These are phyloP conservation scores for Metschnikowia reukaufii DNA, from an alignment of 805 yeast genomes.

Conservation along the genomic window DNA sequence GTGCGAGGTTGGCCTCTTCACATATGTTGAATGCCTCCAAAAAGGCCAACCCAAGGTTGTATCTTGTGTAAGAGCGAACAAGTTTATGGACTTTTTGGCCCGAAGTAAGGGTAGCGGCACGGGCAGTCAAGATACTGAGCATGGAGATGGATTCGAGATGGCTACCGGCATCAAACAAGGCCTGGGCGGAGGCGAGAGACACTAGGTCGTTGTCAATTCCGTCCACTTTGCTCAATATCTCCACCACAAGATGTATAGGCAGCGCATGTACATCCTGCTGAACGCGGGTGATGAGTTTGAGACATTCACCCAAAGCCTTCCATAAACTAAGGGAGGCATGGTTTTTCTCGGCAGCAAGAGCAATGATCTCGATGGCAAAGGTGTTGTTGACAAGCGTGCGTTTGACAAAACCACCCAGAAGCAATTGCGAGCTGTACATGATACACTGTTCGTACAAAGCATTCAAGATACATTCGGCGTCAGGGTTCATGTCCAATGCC, in stretches of 20 bases:
- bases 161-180: slow-evolving; percentile 15
- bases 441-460: slow-evolving; percentile 59
- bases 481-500: slow-evolving; percentile 44
- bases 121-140: slow-evolving; percentile 47
- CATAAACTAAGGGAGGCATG: slow-evolving; percentile 55
- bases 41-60: slow-evolving; percentile 71
- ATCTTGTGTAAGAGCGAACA: slow-evolving; percentile 54
- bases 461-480: slow-evolving; percentile 48
- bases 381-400: slow-evolving; percentile 55
- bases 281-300: slow-evolving; percentile 52
- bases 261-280: slow-evolving; percentile 52
- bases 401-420: slow-evolving; percentile 63
- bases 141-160: slow-evolving; percentile 34
- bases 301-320: slow-evolving; percentile 61
- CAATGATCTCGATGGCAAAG: slow-evolving; percentile 46
- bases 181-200: slow-evolving; percentile 18
- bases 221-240: slow-evolving; percentile 22
- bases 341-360: slow-evolving; percentile 37
- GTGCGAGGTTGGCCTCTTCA: slow-evolving; percentile 12
- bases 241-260: slow-evolving; percentile 38
- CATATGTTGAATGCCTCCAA: slow-evolving; percentile 40
- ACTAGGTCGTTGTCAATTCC: slow-evolving; percentile 20
- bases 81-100: slow-evolving; percentile 44
- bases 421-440: slow-evolving; percentile 51
- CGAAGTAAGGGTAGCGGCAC: slow-evolving; percentile 41